These are phyloP conservation scores for Fusarium dlaminii DNA, from an alignment of 2,329 filamentous ascomycete species.

Conservation along the genomic window DNA sequence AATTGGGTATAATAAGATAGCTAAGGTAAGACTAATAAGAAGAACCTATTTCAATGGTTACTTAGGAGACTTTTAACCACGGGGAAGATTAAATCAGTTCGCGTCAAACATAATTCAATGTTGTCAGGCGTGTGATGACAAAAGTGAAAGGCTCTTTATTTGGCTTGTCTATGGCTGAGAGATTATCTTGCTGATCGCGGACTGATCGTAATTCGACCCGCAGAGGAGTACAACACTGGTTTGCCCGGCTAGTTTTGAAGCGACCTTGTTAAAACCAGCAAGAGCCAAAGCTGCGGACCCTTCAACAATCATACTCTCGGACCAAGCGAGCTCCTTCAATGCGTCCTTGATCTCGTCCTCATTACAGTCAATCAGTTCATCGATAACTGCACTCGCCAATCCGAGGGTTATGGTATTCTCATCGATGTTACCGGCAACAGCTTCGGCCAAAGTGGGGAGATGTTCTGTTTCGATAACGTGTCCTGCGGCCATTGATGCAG, in stretches of 20 bases:
- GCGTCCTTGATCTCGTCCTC: neutral
- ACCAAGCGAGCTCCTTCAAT: neutral
- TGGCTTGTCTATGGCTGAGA: accelerated
- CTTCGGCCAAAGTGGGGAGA: neutral
- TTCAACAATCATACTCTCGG: neutral
- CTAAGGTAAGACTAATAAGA: too few species aligned
- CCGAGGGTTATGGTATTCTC: neutral
- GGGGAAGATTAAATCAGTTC: neutral
- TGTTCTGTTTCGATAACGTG: neutral
- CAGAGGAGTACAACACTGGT: neutral
- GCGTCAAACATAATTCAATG: neutral
- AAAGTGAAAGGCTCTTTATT: neutral
- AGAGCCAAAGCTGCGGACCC: neutral
- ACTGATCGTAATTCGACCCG: neutral
- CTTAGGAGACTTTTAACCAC: neutral
- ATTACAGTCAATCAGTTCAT: neutral
- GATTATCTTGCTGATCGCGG: neutral
- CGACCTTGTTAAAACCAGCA: neutral
- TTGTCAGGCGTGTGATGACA: neutral
- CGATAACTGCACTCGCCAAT: neutral
- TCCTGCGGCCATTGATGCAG: neutral
- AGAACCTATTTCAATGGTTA: too few species aligned
- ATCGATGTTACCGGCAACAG: neutral
- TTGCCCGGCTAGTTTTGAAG: neutral
- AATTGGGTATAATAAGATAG: too few species aligned